Evolutionary conservation across 805 yeast species (phyloP).

Genomic region (Nakazawaea pomicola): DNA sequence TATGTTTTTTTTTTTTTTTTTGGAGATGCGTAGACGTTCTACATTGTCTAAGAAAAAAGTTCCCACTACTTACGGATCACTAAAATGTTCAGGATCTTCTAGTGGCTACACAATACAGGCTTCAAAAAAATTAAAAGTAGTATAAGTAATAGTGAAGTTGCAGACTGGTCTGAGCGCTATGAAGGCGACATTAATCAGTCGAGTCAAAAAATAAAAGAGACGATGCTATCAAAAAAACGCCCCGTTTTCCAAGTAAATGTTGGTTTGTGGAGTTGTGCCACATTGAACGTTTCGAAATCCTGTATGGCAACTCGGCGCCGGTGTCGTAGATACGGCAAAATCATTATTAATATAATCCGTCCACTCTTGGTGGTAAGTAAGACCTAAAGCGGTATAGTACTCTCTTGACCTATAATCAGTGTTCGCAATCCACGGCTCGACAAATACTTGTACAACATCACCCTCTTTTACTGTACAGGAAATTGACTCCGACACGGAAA

Average conservation of each 20-base stretch:
- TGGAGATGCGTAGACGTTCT: too few species aligned
- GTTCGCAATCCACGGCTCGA: slow-evolving; percentile 12
- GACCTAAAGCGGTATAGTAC: not conserved
- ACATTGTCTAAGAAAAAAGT: too few species aligned
- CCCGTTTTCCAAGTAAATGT: slow-evolving; percentile 6
- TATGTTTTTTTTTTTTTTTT: too few species aligned
- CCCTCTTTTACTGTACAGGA: slow-evolving; percentile 9
- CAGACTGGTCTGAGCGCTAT: too few species aligned
- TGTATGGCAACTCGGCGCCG: slow-evolving; percentile 11
- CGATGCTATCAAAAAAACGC: not conserved
- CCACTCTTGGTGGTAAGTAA: not conserved
- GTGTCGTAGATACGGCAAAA: slow-evolving; percentile 5
- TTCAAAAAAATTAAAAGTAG: too few species aligned
- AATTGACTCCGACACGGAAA: slow-evolving; percentile 7
- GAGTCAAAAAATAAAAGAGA: too few species aligned
- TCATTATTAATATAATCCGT: not conserved
- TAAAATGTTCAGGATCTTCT: too few species aligned
- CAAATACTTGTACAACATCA: slow-evolving; percentile 11
- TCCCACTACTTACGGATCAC: too few species aligned
- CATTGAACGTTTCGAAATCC: slow-evolving; percentile 1
- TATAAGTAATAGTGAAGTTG: too few species aligned
- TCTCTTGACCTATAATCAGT: slow-evolving; percentile 5
- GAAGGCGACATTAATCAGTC: too few species aligned
- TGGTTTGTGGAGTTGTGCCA: not conserved
- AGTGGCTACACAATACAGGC: too few species aligned